Percentiles rank a stretch among this genome's conserved stretches.
Evolutionary conservation across 2,329 filamentous ascomycete species (phyloP).

Genomic region (Venturia oleaginea): DNA sequence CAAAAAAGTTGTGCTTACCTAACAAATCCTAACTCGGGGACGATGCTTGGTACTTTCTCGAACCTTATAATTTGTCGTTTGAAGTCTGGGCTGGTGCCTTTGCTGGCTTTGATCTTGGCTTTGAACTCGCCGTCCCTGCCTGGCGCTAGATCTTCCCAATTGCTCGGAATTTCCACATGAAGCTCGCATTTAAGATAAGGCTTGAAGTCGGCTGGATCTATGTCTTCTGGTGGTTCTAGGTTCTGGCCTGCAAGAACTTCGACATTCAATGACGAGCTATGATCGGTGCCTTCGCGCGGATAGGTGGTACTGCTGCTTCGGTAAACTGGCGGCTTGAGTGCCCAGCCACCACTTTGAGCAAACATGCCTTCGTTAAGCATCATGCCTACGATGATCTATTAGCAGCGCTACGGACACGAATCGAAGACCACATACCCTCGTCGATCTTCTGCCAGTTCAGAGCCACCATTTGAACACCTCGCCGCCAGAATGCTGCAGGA

Average conservation of each 20-base stretch:
- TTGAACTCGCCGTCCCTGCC: conserved; percentile 44
- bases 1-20: conserved; percentile 25
- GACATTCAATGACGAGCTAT: conserved; percentile 43
- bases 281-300: conserved; percentile 37
- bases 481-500: conserved; percentile 75
- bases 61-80: conserved; percentile 36
- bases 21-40: conserved; percentile 39
- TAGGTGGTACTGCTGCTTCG: conserved; percentile 30
- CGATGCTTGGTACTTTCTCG: conserved; percentile 32
- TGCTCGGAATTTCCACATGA: conserved; percentile 55
- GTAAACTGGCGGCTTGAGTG: conserved; percentile 73
- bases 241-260: conserved; percentile 69
- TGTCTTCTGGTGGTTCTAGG: conserved; percentile 51
- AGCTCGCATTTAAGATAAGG: conserved; percentile 73
- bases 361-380: conserved; percentile 97
- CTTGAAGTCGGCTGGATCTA: conserved; percentile 50
- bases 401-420: not conserved
- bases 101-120: conserved; percentile 36
- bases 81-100: conserved; percentile 36
- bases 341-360: conserved; percentile 69
- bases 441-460: conserved; percentile 92
- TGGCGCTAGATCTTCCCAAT: not conserved
- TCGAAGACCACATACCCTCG: conserved; percentile 32
- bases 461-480: conserved; percentile 82
- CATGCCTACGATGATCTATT: conserved; percentile 49